phyloP scores from a whole-genome alignment of 2,329 filamentous ascomycete genomes.

The Phialophora tarda region DNA sequence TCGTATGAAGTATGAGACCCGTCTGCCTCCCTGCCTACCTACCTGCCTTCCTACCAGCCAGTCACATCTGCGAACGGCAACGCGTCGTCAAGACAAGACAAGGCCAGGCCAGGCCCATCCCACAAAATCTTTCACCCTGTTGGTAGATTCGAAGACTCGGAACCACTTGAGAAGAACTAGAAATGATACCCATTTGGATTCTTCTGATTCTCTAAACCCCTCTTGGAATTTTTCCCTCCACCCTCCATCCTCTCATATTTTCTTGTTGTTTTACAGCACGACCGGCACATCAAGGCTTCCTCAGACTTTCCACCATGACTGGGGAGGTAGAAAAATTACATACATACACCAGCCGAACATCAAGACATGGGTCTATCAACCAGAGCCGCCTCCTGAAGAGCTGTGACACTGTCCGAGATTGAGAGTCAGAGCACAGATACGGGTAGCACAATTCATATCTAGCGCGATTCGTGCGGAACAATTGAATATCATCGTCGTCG shows the following conservation, averaged over 20 bases:
- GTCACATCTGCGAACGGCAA: neutral
- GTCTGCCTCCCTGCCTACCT: neutral
- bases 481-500: neutral
- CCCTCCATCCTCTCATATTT: conserved; percentile 20
- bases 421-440: conserved; percentile 71
- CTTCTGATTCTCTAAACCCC: neutral
- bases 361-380: conserved; percentile 39
- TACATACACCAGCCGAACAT: conserved; percentile 46
- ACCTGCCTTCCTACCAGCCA: too few relatives aligned
- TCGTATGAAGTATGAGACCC: conserved; percentile 7
- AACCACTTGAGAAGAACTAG: conserved; percentile 26
- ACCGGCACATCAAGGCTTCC: conserved; percentile 55
- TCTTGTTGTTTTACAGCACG: neutral
- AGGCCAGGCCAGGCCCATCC: conserved; percentile 7
- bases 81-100: neutral
- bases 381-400: conserved; percentile 64
- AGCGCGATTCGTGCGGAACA: neutral
- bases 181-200: conserved; percentile 35
- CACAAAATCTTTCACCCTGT: neutral
- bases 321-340: conserved; percentile 51
- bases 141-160: conserved; percentile 17
- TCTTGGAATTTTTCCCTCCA: neutral
- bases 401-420: conserved; percentile 61
- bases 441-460: conserved; percentile 58
- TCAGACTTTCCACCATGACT: conserved; percentile 49